Percentiles rank a stretch among this genome's conserved stretches.
phyloP scores from a whole-genome alignment of 1,139 yeast genomes.

The Lodderomyces theae region DNA sequence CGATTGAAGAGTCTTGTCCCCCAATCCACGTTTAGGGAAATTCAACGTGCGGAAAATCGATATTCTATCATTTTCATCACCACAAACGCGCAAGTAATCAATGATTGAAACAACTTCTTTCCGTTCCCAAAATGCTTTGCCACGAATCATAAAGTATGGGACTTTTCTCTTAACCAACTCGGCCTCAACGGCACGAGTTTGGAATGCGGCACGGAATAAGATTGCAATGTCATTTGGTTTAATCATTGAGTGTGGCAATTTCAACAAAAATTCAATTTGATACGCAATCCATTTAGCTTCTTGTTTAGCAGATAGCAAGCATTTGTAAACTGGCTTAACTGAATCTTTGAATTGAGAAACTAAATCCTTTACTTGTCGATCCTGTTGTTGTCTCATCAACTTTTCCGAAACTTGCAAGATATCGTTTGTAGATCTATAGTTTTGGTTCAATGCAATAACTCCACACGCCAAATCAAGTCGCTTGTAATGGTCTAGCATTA shows the following conservation, averaged over 20 bases:
- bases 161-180: conserved; percentile 53
- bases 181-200: conserved; percentile 59
- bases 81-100: conserved; percentile 61
- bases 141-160: conserved; percentile 68
- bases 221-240: conserved; percentile 63
- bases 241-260: conserved; percentile 36
- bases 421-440: conserved; percentile 75
- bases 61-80: conserved; percentile 35
- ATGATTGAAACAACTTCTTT: conserved; percentile 63
- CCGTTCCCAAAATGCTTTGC: conserved; percentile 77
- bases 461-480: conserved; percentile 18
- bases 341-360: conserved; percentile 42
- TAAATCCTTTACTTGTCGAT: conserved; percentile 43
- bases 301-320: conserved; percentile 35
- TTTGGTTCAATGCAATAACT: conserved; percentile 53
- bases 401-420: conserved; percentile 65
- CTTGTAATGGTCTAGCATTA: conserved; percentile 52
- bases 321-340: conserved; percentile 48
- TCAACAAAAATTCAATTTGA: conserved; percentile 48
- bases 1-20: conserved; percentile 48
- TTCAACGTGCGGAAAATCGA: conserved; percentile 50
- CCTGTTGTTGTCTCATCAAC: conserved; percentile 61
- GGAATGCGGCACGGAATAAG: conserved; percentile 60
- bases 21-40: conserved; percentile 70
- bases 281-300: conserved; percentile 62